These are phyloP conservation scores for Acidomyces sp. DNA, from an alignment of 495 filamentous ascomycete genomes.

Conservation along the genomic window DNA sequence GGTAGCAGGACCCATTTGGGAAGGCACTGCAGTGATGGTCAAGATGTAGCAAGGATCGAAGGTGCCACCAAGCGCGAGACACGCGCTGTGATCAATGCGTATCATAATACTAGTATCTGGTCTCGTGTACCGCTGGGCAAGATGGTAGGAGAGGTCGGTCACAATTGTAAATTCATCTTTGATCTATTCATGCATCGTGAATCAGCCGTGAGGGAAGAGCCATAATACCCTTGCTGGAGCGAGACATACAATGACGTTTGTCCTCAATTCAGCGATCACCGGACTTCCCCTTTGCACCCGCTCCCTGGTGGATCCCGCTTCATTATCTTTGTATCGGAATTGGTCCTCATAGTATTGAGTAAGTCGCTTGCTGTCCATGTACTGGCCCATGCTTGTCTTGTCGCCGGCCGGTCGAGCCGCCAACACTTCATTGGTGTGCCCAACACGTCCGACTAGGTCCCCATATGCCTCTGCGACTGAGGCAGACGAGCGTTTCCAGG, in stretches of 20 bases:
- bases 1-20: conserved; percentile 54
- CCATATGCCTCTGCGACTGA: conserved; percentile 10
- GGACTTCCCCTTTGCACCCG: conserved; percentile 51
- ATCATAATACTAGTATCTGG: conserved; percentile 60
- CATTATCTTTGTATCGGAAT: conserved; percentile 41
- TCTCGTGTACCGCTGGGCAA: conserved; percentile 61
- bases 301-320: conserved; percentile 38
- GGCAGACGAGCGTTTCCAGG: conserved; percentile 4
- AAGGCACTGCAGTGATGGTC: conserved; percentile 59
- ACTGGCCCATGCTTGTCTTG: conserved; percentile 2
- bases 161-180: conserved; percentile 57
- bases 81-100: conserved; percentile 58
- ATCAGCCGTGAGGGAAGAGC: too few species aligned
- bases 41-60: conserved; percentile 71
- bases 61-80: conserved; percentile 57
- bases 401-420: conserved; percentile 3
- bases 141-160: conserved; percentile 50
- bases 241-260: conserved; percentile 62
- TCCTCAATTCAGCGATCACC: conserved; percentile 67
- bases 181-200: too few species aligned
- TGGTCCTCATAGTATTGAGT: conserved; percentile 46
- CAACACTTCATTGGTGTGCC: conserved; percentile 6
- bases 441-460: conserved; percentile 2
- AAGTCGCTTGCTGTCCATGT: conserved; percentile 13
- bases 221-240: too few species aligned